Conservation (phyloP, 2,329 filamentous ascomycete genomes). For the Orbilia ellipsospora region DNA sequence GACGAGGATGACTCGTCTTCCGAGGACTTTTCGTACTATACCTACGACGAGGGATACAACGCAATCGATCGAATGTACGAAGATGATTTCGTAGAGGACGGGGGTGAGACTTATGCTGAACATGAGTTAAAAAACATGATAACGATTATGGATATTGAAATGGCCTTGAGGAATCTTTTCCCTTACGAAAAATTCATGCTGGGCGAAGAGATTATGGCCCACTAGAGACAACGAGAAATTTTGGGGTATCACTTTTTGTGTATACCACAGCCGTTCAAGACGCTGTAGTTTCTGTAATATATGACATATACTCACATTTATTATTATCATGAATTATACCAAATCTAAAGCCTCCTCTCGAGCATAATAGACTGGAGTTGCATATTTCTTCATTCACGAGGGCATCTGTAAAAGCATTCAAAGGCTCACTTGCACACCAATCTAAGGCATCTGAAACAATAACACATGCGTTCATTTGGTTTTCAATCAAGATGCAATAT, state of each 20-base stretch:
- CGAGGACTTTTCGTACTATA: slow-evolving; percentile 25
- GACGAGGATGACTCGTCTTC: slow-evolving; percentile 24
- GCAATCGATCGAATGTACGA: slow-evolving; percentile 47
- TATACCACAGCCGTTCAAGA: slow-evolving; percentile 3
- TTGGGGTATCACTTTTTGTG: not conserved
- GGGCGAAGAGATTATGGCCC: slow-evolving; percentile 8
- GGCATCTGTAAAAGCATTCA: no score
- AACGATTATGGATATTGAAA: slow-evolving; percentile 41
- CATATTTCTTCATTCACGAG: not conserved
- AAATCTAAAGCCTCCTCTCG: not conserved
- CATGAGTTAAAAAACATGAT: slow-evolving; percentile 44
- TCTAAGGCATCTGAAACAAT: not conserved
- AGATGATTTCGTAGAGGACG: slow-evolving; percentile 30
- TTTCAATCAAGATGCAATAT: no score
- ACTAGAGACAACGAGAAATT: not conserved
- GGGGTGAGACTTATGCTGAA: slow-evolving; percentile 27
- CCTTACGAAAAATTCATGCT: slow-evolving; percentile 34
- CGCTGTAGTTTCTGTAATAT: not conserved
- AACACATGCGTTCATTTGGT: no score
- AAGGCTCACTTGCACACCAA: not conserved
- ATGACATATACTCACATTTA: not conserved
- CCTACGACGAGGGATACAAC: slow-evolving; percentile 48
- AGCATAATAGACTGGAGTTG: slow-evolving; percentile 6
- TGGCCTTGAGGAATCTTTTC: slow-evolving; percentile 38
- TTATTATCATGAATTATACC: not conserved